These are phyloP conservation scores for Sarocladiaceae sp. DNA, from an alignment of 2,329 filamentous ascomycete genomes.

Conservation along the genomic window DNA sequence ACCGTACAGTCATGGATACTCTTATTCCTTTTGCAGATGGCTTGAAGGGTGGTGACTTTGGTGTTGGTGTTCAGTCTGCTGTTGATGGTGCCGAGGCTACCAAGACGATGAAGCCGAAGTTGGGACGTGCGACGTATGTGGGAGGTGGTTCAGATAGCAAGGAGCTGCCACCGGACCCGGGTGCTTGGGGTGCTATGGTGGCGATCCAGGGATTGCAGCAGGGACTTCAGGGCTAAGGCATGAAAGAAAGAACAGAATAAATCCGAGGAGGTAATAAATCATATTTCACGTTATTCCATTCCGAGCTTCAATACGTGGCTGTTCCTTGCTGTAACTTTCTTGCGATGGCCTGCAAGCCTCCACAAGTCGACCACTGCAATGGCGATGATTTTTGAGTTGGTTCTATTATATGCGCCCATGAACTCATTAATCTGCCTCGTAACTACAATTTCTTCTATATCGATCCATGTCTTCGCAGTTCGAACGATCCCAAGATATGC, in stretches of 20 bases:
- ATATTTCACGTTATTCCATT: not conserved
- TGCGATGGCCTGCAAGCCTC: too few relatives aligned
- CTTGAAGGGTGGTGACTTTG: conserved; percentile 45
- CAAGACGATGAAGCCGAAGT: conserved; percentile 58
- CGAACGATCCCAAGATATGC: too few relatives aligned
- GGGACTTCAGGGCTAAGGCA: conserved; percentile 7
- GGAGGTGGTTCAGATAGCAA: conserved; percentile 48
- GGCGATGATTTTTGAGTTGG: too few relatives aligned
- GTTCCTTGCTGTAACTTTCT: too few relatives aligned
- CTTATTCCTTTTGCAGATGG: conserved; percentile 49
- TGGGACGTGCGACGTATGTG: conserved; percentile 67
- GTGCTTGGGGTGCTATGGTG: conserved; percentile 65
- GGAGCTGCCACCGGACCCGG: conserved; percentile 61
- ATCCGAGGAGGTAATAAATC: not conserved
- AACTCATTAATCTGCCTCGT: too few relatives aligned
- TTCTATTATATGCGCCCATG: too few relatives aligned
- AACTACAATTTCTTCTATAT: too few relatives aligned
- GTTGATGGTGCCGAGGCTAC: conserved; percentile 58
- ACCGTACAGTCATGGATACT: conserved; percentile 55
- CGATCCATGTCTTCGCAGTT: too few relatives aligned
- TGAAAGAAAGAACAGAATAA: not conserved
- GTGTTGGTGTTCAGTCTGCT: conserved; percentile 54
- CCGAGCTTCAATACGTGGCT: too few relatives aligned
- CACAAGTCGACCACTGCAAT: too few relatives aligned
- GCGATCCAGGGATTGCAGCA: conserved; percentile 38